phyloP scores from a whole-genome alignment of 164 flowering plant species.

The Vitis labrusca region DNA sequence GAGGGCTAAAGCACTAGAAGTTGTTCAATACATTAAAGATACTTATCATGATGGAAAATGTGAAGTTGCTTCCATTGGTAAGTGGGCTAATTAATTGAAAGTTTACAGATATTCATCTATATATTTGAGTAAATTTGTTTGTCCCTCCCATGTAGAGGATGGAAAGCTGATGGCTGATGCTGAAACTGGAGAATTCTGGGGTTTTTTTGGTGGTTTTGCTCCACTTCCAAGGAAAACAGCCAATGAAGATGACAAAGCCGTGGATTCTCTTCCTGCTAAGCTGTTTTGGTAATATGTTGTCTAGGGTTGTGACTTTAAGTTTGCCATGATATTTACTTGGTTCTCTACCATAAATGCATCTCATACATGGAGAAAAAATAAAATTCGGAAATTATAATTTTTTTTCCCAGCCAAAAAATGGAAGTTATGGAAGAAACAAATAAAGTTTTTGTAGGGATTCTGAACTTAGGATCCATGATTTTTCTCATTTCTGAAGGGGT shows the following conservation, averaged over 20 bases:
- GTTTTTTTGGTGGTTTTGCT: constrained; percentile 97
- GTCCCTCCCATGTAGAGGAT: constrained; percentile 61
- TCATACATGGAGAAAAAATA: too few species aligned
- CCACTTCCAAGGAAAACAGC: constrained; percentile 90
- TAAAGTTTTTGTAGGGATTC: not conserved
- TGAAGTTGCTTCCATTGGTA: constrained; percentile 93
- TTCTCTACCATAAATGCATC: not conserved
- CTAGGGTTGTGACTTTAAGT: constrained; percentile 2
- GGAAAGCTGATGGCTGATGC: constrained; percentile 99
- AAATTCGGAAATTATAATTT: too few species aligned
- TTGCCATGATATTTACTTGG: not conserved
- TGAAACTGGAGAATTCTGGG: constrained; percentile 98
- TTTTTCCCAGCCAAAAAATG: too few species aligned
- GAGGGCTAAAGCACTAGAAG: constrained; percentile 98
- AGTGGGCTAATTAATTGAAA: constrained; percentile 21
- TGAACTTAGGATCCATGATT: not conserved
- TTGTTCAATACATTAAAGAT: constrained; percentile 93
- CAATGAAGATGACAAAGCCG: constrained; percentile 47
- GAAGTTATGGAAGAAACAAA: too few species aligned
- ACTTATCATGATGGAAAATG: constrained; percentile 97
- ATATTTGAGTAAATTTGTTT: constrained; percentile 10
- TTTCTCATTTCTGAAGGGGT: constrained; percentile 15
- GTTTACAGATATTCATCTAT: constrained; percentile 5
- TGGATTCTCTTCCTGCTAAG: constrained; percentile 45
- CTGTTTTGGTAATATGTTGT: constrained; percentile 53